Evolutionary conservation across 2,329 filamentous ascomycete species (phyloP).

Genomic region (Fusarium equiseti): DNA sequence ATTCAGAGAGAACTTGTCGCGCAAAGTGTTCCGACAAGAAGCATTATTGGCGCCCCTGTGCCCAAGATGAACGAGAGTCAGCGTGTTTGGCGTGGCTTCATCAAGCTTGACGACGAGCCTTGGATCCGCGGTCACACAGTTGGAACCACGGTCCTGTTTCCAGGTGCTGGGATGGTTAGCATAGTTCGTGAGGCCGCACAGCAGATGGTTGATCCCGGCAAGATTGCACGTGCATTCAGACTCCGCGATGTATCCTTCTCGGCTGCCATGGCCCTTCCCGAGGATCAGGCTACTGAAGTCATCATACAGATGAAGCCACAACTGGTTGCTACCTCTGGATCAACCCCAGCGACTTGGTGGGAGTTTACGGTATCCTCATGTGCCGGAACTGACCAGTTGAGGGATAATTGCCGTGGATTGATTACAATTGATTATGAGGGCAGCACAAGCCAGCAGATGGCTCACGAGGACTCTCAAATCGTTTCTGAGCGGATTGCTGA

Average conservation of each 20-base stretch:
- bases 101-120: background rate
- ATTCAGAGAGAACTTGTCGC: background rate
- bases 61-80: background rate
- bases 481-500: background rate
- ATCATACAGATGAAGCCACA: background rate
- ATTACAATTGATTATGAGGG: background rate
- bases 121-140: background rate
- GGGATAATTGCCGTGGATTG: background rate
- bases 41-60: background rate
- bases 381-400: background rate
- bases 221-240: background rate
- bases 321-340: background rate
- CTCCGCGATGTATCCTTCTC: background rate
- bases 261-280: background rate
- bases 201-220: background rate
- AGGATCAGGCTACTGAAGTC: background rate
- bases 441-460: background rate
- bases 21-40: background rate
- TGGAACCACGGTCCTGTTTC: background rate
- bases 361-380: background rate
- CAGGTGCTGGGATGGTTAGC: background rate
- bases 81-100: background rate
- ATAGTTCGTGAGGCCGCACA: background rate
- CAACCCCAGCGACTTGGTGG: background rate
- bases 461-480: background rate